Percentiles rank a stretch among this genome's conserved stretches.
Conservation (phyloP, 805 yeast genomes). For the Metschnikowia borealis region DNA sequence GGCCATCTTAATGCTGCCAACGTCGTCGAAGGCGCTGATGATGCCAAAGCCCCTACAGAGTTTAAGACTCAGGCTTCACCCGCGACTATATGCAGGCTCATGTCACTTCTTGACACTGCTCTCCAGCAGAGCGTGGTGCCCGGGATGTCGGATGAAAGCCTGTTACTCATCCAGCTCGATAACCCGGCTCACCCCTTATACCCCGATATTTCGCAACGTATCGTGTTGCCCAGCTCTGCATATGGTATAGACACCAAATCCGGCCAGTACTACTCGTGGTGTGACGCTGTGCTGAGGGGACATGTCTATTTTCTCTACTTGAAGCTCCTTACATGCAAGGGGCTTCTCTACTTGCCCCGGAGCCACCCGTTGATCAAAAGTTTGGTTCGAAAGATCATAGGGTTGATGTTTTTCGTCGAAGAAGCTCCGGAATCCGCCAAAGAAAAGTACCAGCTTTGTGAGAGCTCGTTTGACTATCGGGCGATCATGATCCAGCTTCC, state of each 20-base stretch:
- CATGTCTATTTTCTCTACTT: conserved; percentile 21
- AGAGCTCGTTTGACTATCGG: conserved; percentile 21
- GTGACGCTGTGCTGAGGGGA: conserved; percentile 22
- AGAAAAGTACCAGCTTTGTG: conserved; percentile 17
- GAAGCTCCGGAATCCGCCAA: conserved; percentile 16
- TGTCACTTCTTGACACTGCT: conserved; percentile 16
- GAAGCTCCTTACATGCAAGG: conserved; percentile 22
- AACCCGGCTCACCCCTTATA: conserved; percentile 18
- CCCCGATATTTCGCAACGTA: conserved; percentile 5
- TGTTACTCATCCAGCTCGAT: conserved; percentile 8
- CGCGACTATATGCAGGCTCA: conserved; percentile 12
- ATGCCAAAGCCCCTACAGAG: neutral
- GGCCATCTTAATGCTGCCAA: conserved; percentile 5
- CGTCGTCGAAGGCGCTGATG: neutral
- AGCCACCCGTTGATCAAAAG: conserved; percentile 21
- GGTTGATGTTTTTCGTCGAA: conserved; percentile 18
- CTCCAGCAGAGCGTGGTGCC: conserved; percentile 15
- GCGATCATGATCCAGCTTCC: conserved; percentile 25
- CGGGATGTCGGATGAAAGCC: conserved; percentile 6
- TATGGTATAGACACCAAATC: conserved; percentile 14
- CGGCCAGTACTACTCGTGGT: conserved; percentile 21
- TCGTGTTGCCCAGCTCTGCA: conserved; percentile 14
- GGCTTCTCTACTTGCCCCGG: conserved; percentile 20
- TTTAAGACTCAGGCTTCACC: conserved; percentile 7
- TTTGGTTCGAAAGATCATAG: conserved; percentile 16